Conservation (phyloP, 2,329 filamentous ascomycete species). For the Neoascochyta sp. region DNA sequence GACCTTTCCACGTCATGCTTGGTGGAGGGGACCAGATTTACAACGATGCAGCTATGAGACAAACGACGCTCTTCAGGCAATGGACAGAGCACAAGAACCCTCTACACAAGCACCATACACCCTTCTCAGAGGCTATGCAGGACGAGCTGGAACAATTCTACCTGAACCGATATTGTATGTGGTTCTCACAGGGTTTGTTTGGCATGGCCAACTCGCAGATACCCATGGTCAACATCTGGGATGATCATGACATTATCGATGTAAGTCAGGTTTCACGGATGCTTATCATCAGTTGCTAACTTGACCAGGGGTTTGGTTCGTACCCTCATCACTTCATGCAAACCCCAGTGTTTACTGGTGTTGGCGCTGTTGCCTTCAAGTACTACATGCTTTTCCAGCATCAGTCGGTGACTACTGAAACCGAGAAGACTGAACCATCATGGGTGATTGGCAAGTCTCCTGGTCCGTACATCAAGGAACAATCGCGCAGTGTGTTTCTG, state of each 20-base stretch:
- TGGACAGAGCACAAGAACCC: slow-evolving; percentile 83
- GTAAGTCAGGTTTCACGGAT: slow-evolving; percentile 37
- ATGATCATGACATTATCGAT: slow-evolving; percentile 70
- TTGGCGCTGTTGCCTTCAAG: slow-evolving; percentile 92
- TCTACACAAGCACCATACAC: slow-evolving; percentile 70
- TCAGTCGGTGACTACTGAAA: slow-evolving; percentile 79
- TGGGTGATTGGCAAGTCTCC: slow-evolving; percentile 78
- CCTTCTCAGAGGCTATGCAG: slow-evolving; percentile 78
- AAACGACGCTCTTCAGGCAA: slow-evolving; percentile 72
- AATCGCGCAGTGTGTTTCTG: slow-evolving; percentile 82
- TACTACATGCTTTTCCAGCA: slow-evolving; percentile 99
- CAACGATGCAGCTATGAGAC: slow-evolving; percentile 76
- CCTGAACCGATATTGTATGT: slow-evolving; percentile 81
- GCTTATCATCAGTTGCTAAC: slow-evolving; percentile 54
- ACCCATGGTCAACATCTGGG: slow-evolving; percentile 97
- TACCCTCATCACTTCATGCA: slow-evolving; percentile 91
- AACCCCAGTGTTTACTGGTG: slow-evolving; percentile 80
- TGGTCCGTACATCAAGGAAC: slow-evolving; percentile 86
- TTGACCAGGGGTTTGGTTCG: slow-evolving; percentile 73
- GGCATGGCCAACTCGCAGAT: slow-evolving; percentile 91
- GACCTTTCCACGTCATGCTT: slow-evolving; percentile 96
- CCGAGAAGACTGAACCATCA: slow-evolving; percentile 77
- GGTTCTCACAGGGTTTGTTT: slow-evolving; percentile 96
- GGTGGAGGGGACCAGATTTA: slow-evolving; percentile 97
- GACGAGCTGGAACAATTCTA: slow-evolving; percentile 87